These are phyloP conservation scores for Selaginella tamariscina DNA, from an alignment of 75 land plant genomes.

Conservation along the genomic window DNA sequence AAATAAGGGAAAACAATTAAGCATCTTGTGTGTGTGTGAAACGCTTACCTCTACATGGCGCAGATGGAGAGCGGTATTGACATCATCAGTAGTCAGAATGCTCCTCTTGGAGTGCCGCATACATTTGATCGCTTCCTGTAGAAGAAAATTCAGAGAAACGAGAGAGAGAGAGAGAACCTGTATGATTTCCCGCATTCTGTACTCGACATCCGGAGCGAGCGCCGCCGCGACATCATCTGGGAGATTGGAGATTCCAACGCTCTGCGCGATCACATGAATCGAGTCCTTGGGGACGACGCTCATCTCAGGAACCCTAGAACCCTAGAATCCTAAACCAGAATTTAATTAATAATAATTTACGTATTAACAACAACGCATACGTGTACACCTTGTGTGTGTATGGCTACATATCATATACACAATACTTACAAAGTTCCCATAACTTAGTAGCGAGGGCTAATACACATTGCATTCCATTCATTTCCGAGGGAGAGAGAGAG, in stretches of 20 bases:
- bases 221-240: conserved; percentile 65
- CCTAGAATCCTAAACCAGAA: too few species aligned
- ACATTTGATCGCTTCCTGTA: conserved; percentile 88
- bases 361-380: too few species aligned
- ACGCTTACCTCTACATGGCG: conserved; percentile 70
- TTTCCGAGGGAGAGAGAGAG: too few species aligned
- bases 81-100: conserved; percentile 65
- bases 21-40: not conserved
- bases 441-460: too few species aligned
- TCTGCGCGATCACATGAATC: conserved; percentile 85
- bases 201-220: conserved; percentile 92
- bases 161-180: conserved; percentile 40
- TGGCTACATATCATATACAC: too few species aligned
- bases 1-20: conserved; percentile 9
- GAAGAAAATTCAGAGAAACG: not conserved
- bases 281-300: conserved; percentile 79
- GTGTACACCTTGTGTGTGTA: too few species aligned
- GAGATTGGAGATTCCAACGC: conserved; percentile 69
- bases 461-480: too few species aligned
- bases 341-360: too few species aligned
- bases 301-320: conserved; percentile 88
- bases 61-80: conserved; percentile 69
- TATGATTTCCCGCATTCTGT: conserved; percentile 91
- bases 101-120: conserved; percentile 90
- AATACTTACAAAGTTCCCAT: too few species aligned